Percentiles rank a stretch among this genome's conserved stretches.
phyloP scores from a whole-genome alignment of 371 early-diverging fungal species.

The Mortierella sp. region DNA sequence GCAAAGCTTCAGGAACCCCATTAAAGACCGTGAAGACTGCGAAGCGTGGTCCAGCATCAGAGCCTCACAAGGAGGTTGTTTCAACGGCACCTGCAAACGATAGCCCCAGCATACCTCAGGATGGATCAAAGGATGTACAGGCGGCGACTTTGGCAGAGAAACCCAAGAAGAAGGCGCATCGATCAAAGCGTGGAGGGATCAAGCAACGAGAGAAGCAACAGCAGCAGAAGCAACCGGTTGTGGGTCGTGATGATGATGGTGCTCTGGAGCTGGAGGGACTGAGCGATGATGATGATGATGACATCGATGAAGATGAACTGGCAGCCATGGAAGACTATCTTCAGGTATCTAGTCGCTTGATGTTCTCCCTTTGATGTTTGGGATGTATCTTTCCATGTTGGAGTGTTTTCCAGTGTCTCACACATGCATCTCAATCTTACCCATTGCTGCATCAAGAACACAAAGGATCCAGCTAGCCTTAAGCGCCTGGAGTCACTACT shows the following conservation, averaged over 20 bases:
- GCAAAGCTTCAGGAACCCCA: neutral
- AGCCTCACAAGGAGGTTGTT: neutral
- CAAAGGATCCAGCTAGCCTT: conserved; percentile 19
- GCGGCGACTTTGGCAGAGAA: conserved; percentile 4
- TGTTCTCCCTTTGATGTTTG: neutral
- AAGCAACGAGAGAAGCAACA: conserved; percentile 31
- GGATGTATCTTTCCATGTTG: neutral
- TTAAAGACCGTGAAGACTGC: neutral
- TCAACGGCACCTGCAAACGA: neutral
- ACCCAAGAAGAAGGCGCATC: conserved; percentile 50
- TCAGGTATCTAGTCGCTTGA: conserved; percentile 14
- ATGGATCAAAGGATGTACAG: neutral
- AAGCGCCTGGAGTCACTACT: conserved; percentile 27
- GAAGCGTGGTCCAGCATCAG: conserved; percentile 1
- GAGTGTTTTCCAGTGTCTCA: no score
- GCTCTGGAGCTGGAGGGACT: conserved; percentile 29
- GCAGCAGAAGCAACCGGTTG: conserved; percentile 11
- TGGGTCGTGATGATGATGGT: conserved; percentile 47
- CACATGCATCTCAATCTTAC: no score
- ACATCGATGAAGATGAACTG: conserved; percentile 11
- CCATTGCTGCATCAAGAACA: conserved; percentile 19
- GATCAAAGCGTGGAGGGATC: conserved; percentile 48
- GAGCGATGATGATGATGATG: conserved; percentile 44
- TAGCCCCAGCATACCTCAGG: no score
- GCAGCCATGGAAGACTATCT: conserved; percentile 39